Conservation (phyloP, 768 basidiomycete genomes). For the Tubosaeta sp. region DNA sequence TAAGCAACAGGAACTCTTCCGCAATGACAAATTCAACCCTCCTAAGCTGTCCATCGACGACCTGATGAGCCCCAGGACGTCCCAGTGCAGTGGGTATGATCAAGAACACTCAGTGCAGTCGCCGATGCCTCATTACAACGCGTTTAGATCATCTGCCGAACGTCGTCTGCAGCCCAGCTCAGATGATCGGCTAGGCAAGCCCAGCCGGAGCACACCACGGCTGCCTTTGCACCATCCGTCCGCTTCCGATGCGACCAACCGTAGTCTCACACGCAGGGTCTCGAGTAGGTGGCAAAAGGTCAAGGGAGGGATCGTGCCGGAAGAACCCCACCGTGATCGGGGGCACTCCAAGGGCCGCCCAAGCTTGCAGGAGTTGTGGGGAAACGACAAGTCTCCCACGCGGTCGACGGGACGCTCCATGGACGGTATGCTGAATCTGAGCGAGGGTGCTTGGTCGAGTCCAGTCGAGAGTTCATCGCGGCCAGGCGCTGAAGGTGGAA, state of each 20-base stretch:
- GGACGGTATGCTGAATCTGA: constrained; percentile 15
- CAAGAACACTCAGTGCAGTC: constrained; percentile 14
- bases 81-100: constrained; percentile 7
- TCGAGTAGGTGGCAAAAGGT: constrained; percentile 33
- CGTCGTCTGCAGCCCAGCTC: constrained; percentile 42
- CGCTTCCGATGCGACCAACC: constrained; percentile 11
- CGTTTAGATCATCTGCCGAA: constrained; percentile 46
- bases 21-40: constrained; percentile 6
- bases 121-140: constrained; percentile 50
- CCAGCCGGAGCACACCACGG: background rate
- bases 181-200: constrained; percentile 29
- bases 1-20: constrained; percentile 38
- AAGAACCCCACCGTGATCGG: constrained; percentile 22
- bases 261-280: constrained; percentile 33
- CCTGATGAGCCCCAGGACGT: constrained; percentile 11
- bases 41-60: constrained; percentile 27
- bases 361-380: constrained; percentile 34
- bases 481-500: constrained; percentile 34
- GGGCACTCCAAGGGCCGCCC: constrained; percentile 21
- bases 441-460: constrained; percentile 9
- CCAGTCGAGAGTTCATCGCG: constrained; percentile 8
- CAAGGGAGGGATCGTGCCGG: constrained; percentile 9
- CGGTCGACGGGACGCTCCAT: constrained; percentile 13
- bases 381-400: constrained; percentile 2
- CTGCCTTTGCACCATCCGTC: constrained; percentile 4